Evolutionary conservation across 176 grass and related monocot species (phyloP), one percentile per base, ranked within the genome.

Genomic region (Zoysia pacifica): DNA sequence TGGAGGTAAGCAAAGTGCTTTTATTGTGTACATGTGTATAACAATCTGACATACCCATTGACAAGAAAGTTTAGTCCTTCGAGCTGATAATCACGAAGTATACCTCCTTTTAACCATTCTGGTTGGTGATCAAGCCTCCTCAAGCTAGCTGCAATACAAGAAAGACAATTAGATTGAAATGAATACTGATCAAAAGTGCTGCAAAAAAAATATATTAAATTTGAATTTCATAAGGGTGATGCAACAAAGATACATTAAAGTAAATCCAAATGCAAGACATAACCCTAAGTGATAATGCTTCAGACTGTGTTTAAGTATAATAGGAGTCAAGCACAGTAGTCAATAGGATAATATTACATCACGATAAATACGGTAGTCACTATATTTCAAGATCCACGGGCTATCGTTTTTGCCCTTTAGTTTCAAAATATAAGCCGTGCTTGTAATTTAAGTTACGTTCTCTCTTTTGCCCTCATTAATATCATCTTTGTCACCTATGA

Each of bases 1-100:
- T 82, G 46, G 47, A 41, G 40, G 69, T 39, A 83, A 69, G 51
- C 51, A 63, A 87, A 38, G 35, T 65, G 44, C 55, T 84, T 63
- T 37, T 65, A 36, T 12, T 87, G 45, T 82, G 52, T 70, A 39
- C 42, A 79, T 46, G 14, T 40, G 84, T n/a, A 70, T 9, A 65
- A 61, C 36, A 48, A 65, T 79, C 44, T 65, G 43, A 56, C 73
- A 60, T 91, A 93, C 96, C 96, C 93, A 79, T 99, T 99, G 72
- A 99, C 96, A 5, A 99, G 90, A 84, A 99, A 99, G 67, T 99
- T 99, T 81, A 99, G 88, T 48, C 92, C 96, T 83, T 99, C 96
- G 75, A 99, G 90, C 79, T 99, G 96, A 88, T 99, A 99, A 95
- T 99, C 96, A 67, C 96, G 96, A 79, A 99, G 92, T 87, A 91